Conservation (phyloP, 176 grass and related monocot genomes). For the Phoenix dactylifera region DNA sequence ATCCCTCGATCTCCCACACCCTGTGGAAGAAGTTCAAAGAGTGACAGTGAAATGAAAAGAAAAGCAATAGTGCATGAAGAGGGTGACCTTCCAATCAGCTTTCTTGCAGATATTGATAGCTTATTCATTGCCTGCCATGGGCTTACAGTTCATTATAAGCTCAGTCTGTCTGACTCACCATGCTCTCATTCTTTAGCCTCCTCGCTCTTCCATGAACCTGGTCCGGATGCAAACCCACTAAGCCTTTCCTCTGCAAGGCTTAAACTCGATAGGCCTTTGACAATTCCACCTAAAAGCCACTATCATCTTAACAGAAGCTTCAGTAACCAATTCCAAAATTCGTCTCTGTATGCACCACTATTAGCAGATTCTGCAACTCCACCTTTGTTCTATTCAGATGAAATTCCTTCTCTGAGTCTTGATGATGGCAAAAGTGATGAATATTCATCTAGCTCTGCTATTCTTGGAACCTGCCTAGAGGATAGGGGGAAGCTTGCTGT, state of each 20-base stretch:
- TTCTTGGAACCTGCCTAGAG: slow-evolving; percentile 37
- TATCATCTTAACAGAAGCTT: slow-evolving; percentile 48
- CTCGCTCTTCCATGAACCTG: slow-evolving; percentile 22
- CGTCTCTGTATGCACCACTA: slow-evolving; percentile 52
- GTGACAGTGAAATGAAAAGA: slow-evolving; percentile 60
- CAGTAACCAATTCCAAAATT: slow-evolving; percentile 57
- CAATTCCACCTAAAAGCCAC: slow-evolving; percentile 37
- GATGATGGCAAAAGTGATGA: slow-evolving; percentile 31
- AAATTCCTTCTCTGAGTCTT: slow-evolving; percentile 29
- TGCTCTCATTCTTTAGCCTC: slow-evolving; percentile 19
- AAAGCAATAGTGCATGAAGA: slow-evolving; percentile 43
- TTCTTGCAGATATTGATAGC: slow-evolving; percentile 60
- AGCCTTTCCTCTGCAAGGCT: slow-evolving; percentile 55
- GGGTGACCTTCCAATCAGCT: slow-evolving; percentile 53
- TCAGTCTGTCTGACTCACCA: slow-evolving; percentile 27
- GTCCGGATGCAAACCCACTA: slow-evolving; percentile 19
- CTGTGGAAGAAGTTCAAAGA: slow-evolving; percentile 48
- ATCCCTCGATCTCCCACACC: slow-evolving; percentile 55
- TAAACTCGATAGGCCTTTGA: slow-evolving; percentile 47
- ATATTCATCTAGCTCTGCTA: slow-evolving; percentile 30
- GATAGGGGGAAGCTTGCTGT: slow-evolving; percentile 48
- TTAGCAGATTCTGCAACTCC: slow-evolving; percentile 52
- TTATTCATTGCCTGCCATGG: slow-evolving; percentile 60
- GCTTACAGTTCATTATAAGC: slow-evolving; percentile 61
- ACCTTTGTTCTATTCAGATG: slow-evolving; percentile 31